Evolutionary conservation across 306 rosid species (phyloP), one percentile per base, ranked within the genome.

Genomic region (Quercus dentata): DNA sequence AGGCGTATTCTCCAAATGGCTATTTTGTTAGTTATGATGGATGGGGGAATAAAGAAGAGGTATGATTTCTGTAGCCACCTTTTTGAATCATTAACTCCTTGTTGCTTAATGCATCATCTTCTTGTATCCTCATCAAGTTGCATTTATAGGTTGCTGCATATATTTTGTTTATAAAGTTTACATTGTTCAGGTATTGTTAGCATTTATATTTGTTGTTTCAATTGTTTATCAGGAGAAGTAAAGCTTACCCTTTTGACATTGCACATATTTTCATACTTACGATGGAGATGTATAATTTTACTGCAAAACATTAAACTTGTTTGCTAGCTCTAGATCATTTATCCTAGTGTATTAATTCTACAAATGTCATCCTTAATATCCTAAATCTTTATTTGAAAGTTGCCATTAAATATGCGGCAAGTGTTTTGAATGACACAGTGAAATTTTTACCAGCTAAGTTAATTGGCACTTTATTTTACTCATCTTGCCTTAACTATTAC

Each of bases 41-140:
- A 69, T 95, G 99, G 99, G 99, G 99, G 61, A 95, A 95, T 79
- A 87, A 79, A 86, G 99, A 95, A 91, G 99, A 95, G 99, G 99
- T 95, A 87, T 74, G 83, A 18, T 51, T 76, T 81, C 56, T 80
- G 23, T 27, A 73, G 49, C 74, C 80, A 58, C 18, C 7, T 30
- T 25, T 33, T 5, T 65, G 28, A 71, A 55, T 55, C 20, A 51
- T 19, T 55, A 5, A 25, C 59, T n/a, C 41, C 17, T 23, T n/a
- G 25, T 28, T 71, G 21, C 51, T 59, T 38, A 5, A 14, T 28
- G 5, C 52, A 28, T 68, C 67, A 28, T 81, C 41, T 20, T 57
- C 49, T 35, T 76, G 9, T 58, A 28, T 83, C 62, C 76, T 44
- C 19, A 74, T 57, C 56, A 61, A 49, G 23, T 73, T 62, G 12